Evolutionary conservation across 1,284 basidiomycete genomes (phyloP).

Genomic region (Schizophyllum commune): DNA sequence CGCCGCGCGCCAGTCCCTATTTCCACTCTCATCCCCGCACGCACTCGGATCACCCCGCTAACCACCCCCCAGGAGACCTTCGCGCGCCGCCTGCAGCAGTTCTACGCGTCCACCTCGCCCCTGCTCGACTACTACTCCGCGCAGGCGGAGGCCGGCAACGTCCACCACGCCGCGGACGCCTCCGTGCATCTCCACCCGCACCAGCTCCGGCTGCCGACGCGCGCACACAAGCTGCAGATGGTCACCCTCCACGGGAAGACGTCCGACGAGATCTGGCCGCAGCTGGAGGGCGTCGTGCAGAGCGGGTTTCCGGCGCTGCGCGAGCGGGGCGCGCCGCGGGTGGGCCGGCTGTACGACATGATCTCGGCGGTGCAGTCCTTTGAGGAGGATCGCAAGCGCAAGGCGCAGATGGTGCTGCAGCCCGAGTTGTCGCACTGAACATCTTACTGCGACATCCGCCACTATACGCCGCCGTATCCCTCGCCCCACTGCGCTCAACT

Average conservation of each 20-base stretch:
- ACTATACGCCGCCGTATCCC: not conserved
- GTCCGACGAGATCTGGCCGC: slow-evolving; percentile 91
- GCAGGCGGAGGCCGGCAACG: slow-evolving; percentile 11
- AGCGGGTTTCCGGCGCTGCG: slow-evolving; percentile 50
- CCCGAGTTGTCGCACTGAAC: not conserved
- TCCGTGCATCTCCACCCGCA: slow-evolving; percentile 35
- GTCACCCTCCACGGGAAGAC: slow-evolving; percentile 75
- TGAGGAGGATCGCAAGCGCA: slow-evolving; percentile 14
- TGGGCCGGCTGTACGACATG: slow-evolving; percentile 33
- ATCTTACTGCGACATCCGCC: not conserved
- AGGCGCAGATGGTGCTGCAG: slow-evolving; percentile 10
- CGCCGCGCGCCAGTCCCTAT: not conserved
- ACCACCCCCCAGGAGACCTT: slow-evolving; percentile 63
- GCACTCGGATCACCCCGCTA: not conserved
- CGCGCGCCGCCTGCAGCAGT: slow-evolving; percentile 70
- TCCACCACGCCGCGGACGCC: slow-evolving; percentile 17
- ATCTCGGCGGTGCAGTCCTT: slow-evolving; percentile 40
- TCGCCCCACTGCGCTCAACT: not conserved
- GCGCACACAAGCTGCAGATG: slow-evolving; percentile 45
- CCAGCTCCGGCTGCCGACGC: slow-evolving; percentile 35
- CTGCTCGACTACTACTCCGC: slow-evolving; percentile 72
- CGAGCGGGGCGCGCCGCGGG: slow-evolving; percentile 36
- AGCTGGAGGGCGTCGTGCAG: slow-evolving; percentile 56
- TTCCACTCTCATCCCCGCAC: not conserved
- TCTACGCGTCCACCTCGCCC: slow-evolving; percentile 85